Conservation (phyloP, 345 rosid genomes). For the Crucihimalaya himalaica region DNA sequence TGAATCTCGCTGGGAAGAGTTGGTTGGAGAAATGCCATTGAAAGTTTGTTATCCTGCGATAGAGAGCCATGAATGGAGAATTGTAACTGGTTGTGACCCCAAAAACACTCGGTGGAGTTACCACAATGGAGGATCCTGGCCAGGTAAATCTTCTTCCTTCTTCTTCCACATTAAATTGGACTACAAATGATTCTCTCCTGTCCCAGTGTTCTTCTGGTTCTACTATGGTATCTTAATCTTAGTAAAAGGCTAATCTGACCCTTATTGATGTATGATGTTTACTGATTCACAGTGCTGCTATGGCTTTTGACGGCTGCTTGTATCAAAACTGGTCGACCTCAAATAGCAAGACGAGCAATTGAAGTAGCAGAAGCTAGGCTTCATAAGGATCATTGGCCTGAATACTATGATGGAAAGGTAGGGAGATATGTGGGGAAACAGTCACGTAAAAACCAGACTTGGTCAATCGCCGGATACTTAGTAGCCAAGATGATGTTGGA, state of each 20-base stretch:
- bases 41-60: slow-evolving; percentile 92
- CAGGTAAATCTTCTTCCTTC: slow-evolving; percentile 52
- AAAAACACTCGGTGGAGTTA: slow-evolving; percentile 98
- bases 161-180: neutral
- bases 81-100: slow-evolving; percentile 89
- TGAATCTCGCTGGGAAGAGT: slow-evolving; percentile 93
- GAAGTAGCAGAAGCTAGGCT: slow-evolving; percentile 79
- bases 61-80: slow-evolving; percentile 92
- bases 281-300: slow-evolving; percentile 60
- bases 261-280: slow-evolving; percentile 20
- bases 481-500: slow-evolving; percentile 97
- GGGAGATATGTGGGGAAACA: slow-evolving; percentile 95
- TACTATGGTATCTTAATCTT: neutral
- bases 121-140: slow-evolving; percentile 99
- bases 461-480: slow-evolving; percentile 93
- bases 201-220: neutral
- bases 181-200: neutral
- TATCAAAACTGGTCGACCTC: slow-evolving; percentile 92
- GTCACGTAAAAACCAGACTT: slow-evolving; percentile 78
- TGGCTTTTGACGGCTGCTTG: slow-evolving; percentile 95
- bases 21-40: slow-evolving; percentile 96
- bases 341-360: slow-evolving; percentile 80
- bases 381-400: slow-evolving; percentile 84
- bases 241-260: neutral
- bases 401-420: slow-evolving; percentile 88